Evolutionary conservation across 169 alveolate genomes (phyloP), one percentile per base, ranked within the genome.

Genomic region (Plasmodium fragile): DNA sequence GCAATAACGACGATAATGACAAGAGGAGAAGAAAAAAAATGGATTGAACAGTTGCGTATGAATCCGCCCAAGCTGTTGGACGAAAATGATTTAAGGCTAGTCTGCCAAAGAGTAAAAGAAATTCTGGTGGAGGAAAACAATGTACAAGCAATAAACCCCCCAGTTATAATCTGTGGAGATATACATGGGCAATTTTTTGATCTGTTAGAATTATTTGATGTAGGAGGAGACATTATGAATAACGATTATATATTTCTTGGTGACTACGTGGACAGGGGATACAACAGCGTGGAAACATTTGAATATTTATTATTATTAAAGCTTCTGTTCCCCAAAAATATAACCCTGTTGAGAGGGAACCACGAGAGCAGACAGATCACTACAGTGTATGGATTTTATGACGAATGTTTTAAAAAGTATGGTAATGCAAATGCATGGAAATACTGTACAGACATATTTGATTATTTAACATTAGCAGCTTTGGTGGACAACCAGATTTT

Each of bases 191-290:
- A 99, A 94, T 99, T 98, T 95, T 98, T 97, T 92, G 99, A 99
- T 95, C 97, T 98, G 91, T 97, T 98, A 96, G 98, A 98, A 97
- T 94, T 98, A 95, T 95, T 99, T 93, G 98, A 97, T 93, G 97
- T 98, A 2, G 99, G 92, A 16, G 85, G 96, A 30, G 95, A 96
- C 71, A 96, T 94, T 77, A 98, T 96, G 92, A 97, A 98, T 83
- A 97, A 99, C 39, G 98, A 99, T 94, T 99, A 99, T 92, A 92
- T 99, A 83, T 99, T 99, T 96, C 94, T 99, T 95, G 99, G 99
- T 52, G 99, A 99, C 95, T 99, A 98, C 92, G 99, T 99, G 10
- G 99, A 99, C 96, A 95, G 99, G 91, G 99, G 99, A 82, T 98
- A 98, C 93, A 98, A 99, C 96, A 98, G 99, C 5, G 99, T 99